phyloP scores from a whole-genome alignment of 192 early-diverging fungal species.

The Coemansia sp. region DNA sequence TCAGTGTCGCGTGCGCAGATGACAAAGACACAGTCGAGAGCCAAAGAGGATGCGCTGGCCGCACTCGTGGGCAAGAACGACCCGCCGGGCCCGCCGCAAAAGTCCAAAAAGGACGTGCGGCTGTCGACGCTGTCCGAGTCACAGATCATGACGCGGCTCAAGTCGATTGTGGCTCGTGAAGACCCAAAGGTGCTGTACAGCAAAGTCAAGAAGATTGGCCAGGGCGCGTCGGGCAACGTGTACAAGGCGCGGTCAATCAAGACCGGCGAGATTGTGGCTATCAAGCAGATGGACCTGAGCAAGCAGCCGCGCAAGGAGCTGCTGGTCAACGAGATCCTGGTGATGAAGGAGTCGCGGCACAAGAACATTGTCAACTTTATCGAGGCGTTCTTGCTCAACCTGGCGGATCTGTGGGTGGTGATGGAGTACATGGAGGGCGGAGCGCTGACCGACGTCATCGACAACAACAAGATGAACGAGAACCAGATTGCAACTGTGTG shows the following conservation, averaged over 20 bases:
- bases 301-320: slow-evolving; percentile 88
- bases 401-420: slow-evolving; percentile 89
- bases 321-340: slow-evolving; percentile 87
- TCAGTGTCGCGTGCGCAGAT: slow-evolving; percentile 27
- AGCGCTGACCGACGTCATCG: slow-evolving; percentile 94
- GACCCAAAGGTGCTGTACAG: slow-evolving; percentile 90
- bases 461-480: slow-evolving; percentile 91
- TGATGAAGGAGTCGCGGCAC: slow-evolving; percentile 92
- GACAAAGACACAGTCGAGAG: slow-evolving; percentile 55
- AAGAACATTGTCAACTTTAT: slow-evolving; percentile 98
- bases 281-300: slow-evolving; percentile 91
- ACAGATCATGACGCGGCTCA: slow-evolving; percentile 92
- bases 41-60: slow-evolving; percentile 58
- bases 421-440: slow-evolving; percentile 99
- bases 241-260: slow-evolving; percentile 82
- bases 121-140: slow-evolving; percentile 87
- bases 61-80: slow-evolving; percentile 54
- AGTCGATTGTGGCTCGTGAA: slow-evolving; percentile 83
- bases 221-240: slow-evolving; percentile 98
- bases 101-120: slow-evolving; percentile 72
- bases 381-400: slow-evolving; percentile 85
- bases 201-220: slow-evolving; percentile 95
- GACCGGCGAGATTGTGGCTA: slow-evolving; percentile 78
- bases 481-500: slow-evolving; percentile 93
- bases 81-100: slow-evolving; percentile 48